These are phyloP conservation scores for Dothideomycetes sp. DNA, from an alignment of 2,329 filamentous ascomycete species.

Conservation along the genomic window DNA sequence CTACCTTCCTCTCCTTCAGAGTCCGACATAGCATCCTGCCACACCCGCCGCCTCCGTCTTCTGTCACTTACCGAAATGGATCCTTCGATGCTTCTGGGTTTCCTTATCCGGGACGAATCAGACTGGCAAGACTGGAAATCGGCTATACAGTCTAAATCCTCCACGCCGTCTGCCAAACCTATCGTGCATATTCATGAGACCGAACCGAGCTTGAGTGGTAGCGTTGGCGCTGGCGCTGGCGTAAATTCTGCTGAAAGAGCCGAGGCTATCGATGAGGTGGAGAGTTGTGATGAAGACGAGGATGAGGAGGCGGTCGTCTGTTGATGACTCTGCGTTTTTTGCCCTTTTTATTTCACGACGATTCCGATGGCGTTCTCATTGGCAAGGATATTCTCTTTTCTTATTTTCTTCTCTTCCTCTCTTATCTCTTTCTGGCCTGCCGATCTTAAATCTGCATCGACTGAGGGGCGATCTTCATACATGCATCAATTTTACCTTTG, in stretches of 20 bases:
- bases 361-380: conserved; percentile 6
- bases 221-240: conserved; percentile 23
- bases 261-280: conserved; percentile 79
- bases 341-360: neutral
- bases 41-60: conserved; percentile 74
- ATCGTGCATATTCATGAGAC: conserved; percentile 76
- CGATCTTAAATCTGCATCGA: no score
- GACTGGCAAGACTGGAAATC: conserved; percentile 81
- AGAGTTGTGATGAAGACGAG: conserved; percentile 66
- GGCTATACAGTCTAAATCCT: conserved; percentile 28
- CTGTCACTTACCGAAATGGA: conserved; percentile 90
- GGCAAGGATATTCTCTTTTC: neutral
- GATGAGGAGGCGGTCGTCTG: conserved; percentile 23
- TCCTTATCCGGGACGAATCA: conserved; percentile 69
- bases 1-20: conserved; percentile 51
- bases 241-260: conserved; percentile 46
- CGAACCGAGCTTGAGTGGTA: conserved; percentile 45
- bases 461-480: no score
- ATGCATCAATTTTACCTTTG: no score
- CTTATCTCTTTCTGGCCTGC: no score
- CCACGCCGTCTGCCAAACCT: conserved; percentile 37
- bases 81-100: conserved; percentile 93
- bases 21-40: conserved; percentile 73
- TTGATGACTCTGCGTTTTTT: neutral
- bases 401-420: neutral